These are phyloP conservation scores for Diplodia corticola DNA, from an alignment of 2,329 filamentous ascomycete species.

Conservation along the genomic window DNA sequence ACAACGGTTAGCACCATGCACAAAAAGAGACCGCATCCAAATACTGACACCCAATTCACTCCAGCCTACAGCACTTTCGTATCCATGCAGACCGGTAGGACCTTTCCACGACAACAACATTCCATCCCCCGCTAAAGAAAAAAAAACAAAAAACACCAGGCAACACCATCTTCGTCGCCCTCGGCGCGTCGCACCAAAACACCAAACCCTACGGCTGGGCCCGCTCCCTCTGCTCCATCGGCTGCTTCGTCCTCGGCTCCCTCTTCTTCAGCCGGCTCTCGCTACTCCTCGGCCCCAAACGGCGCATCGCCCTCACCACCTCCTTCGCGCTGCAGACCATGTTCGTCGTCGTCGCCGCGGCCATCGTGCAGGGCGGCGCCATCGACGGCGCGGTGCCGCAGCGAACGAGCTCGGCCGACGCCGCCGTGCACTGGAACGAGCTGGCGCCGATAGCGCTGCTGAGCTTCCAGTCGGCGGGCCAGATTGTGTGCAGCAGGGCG, in stretches of 20 bases:
- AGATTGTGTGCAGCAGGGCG: slow-evolving; percentile 72
- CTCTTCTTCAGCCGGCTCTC: slow-evolving; percentile 71
- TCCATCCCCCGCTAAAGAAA: too few species aligned
- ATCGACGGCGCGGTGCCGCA: slow-evolving; percentile 55
- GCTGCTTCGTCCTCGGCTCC: slow-evolving; percentile 70
- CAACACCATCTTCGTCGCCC: slow-evolving; percentile 77
- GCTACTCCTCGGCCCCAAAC: slow-evolving; percentile 60
- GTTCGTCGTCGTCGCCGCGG: slow-evolving; percentile 44
- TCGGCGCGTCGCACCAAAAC: slow-evolving; percentile 65
- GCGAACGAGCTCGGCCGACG: slow-evolving; percentile 27
- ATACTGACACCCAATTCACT: neutral
- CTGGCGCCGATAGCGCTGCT: slow-evolving; percentile 68
- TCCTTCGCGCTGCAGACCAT: slow-evolving; percentile 45
- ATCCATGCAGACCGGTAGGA: slow-evolving; percentile 75
- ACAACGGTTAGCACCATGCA: slow-evolving; percentile 54
- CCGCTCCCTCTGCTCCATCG: slow-evolving; percentile 70
- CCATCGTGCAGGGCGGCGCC: slow-evolving; percentile 47
- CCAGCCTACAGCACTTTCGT: slow-evolving; percentile 71
- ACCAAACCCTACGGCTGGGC: slow-evolving; percentile 61
- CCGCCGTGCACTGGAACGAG: slow-evolving; percentile 57
- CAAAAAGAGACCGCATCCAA: neutral
- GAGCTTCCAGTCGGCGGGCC: slow-evolving; percentile 75
- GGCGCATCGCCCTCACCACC: slow-evolving; percentile 63
- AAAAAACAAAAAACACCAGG: too few species aligned
- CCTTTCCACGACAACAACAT: too few species aligned